Evolutionary conservation across 768 basidiomycete species (phyloP).

Genomic region (Porphyrellus cyaneotinctus): DNA sequence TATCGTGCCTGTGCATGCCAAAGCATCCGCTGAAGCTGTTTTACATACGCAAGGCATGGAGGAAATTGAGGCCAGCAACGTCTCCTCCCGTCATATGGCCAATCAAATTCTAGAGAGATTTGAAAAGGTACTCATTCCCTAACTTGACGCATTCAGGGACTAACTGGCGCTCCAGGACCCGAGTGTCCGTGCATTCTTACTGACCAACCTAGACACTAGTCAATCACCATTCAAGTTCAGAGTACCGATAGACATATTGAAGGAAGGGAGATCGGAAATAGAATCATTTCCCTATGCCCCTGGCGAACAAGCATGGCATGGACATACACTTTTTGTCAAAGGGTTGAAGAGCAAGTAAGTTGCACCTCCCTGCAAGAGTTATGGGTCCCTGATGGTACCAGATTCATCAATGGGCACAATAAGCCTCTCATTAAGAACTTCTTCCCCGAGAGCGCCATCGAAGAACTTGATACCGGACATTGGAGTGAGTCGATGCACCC

Average conservation of each 20-base stretch:
- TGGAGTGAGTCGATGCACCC: constrained; percentile 59
- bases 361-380: background rate
- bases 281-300: constrained; percentile 76
- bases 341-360: constrained; percentile 71
- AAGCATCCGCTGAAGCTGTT: constrained; percentile 59
- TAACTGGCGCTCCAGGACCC: constrained; percentile 53
- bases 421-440: constrained; percentile 55
- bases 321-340: constrained; percentile 70
- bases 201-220: constrained; percentile 67
- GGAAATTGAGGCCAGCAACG: constrained; percentile 54
- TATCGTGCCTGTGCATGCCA: constrained; percentile 66
- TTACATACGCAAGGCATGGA: constrained; percentile 71
- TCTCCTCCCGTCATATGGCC: constrained; percentile 66
- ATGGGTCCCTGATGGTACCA: constrained; percentile 22
- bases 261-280: constrained; percentile 56
- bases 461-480: constrained; percentile 71
- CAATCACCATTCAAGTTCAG: constrained; percentile 54
- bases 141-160: background rate
- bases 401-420: constrained; percentile 75
- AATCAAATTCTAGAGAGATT: constrained; percentile 56
- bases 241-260: constrained; percentile 67
- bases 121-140: constrained; percentile 50
- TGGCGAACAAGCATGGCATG: constrained; percentile 49
- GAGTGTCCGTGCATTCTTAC: constrained; percentile 71
- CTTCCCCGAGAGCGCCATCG: constrained; percentile 67